Conservation (phyloP, 345 rosid genomes). For the Hirschfeldia incana region DNA sequence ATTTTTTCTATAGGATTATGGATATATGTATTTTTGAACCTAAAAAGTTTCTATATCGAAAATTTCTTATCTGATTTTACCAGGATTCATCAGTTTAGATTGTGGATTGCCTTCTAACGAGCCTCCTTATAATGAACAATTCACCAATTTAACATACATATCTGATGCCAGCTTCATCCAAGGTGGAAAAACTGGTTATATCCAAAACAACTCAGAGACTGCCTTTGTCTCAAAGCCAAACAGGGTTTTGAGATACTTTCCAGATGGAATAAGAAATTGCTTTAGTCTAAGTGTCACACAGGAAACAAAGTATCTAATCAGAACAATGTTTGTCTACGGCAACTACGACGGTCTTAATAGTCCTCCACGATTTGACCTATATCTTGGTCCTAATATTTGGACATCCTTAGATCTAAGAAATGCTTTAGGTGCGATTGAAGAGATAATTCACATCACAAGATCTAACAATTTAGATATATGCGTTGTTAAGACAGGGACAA, state of each 20-base stretch:
- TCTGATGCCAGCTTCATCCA: slow-evolving; percentile 40
- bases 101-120: slow-evolving; percentile 42
- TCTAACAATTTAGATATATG: slow-evolving; percentile 42
- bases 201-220: not conserved
- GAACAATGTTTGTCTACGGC: slow-evolving; percentile 40
- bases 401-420: not conserved
- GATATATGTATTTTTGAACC: not conserved
- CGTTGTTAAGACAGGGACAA: slow-evolving; percentile 46
- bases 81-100: slow-evolving; percentile 52
- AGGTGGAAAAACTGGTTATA: slow-evolving; percentile 20
- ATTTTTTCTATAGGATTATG: not conserved
- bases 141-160: slow-evolving; percentile 31
- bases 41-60: not conserved
- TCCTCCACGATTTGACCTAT: slow-evolving; percentile 41
- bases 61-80: not conserved
- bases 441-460: slow-evolving; percentile 42
- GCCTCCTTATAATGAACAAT: slow-evolving; percentile 24
- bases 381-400: slow-evolving; percentile 52
- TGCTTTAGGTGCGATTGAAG: not conserved
- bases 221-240: not conserved
- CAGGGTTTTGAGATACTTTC: slow-evolving; percentile 35
- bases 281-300: not conserved
- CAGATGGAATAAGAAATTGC: slow-evolving; percentile 29
- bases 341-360: slow-evolving; percentile 41
- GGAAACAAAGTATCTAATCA: slow-evolving; percentile 13